Percentiles rank a stretch among this genome's conserved stretches.
These are phyloP conservation scores for Barnettozyma salicaria DNA, from an alignment of 805 yeast genomes.

Conservation along the genomic window DNA sequence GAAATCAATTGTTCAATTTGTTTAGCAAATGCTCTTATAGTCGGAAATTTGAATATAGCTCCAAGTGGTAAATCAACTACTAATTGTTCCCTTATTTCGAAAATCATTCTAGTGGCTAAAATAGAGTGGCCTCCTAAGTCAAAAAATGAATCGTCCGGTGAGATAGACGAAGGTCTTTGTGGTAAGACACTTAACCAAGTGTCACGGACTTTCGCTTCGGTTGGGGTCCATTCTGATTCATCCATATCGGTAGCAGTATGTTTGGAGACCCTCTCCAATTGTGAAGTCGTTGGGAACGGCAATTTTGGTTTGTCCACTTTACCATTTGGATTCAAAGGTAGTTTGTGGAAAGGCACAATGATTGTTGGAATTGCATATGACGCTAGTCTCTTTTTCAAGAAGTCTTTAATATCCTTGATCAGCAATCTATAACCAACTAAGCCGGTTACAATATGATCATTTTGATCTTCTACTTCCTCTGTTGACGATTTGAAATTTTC, in stretches of 20 bases:
- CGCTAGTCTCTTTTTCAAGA: constrained; percentile 83
- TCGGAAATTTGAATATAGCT: constrained; percentile 83
- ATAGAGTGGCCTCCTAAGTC: constrained; percentile 98
- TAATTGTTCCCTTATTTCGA: constrained; percentile 74
- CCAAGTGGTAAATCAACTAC: constrained; percentile 84
- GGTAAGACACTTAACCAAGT: constrained; percentile 86
- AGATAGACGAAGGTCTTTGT: constrained; percentile 69
- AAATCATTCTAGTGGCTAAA: constrained; percentile 94
- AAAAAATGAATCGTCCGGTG: constrained; percentile 83
- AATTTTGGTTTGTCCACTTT: constrained; percentile 95
- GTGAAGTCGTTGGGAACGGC: constrained; percentile 90
- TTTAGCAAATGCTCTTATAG: constrained; percentile 69
- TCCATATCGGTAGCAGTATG: constrained; percentile 37
- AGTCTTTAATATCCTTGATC: constrained; percentile 74
- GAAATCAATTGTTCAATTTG: constrained; percentile 56
- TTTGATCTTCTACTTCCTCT: constrained; percentile 36
- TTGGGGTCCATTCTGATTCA: constrained; percentile 51
- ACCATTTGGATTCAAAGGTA: constrained; percentile 97
- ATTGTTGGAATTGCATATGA: constrained; percentile 90
- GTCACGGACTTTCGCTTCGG: constrained; percentile 66
- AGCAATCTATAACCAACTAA: constrained; percentile 69
- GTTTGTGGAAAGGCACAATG: constrained; percentile 75
- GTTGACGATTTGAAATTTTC: constrained; percentile 39
- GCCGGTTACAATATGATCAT: constrained; percentile 71
- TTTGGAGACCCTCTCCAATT: constrained; percentile 67